Conservation (phyloP, 1,139 yeast species). For the Eremothecium gossypii region DNA sequence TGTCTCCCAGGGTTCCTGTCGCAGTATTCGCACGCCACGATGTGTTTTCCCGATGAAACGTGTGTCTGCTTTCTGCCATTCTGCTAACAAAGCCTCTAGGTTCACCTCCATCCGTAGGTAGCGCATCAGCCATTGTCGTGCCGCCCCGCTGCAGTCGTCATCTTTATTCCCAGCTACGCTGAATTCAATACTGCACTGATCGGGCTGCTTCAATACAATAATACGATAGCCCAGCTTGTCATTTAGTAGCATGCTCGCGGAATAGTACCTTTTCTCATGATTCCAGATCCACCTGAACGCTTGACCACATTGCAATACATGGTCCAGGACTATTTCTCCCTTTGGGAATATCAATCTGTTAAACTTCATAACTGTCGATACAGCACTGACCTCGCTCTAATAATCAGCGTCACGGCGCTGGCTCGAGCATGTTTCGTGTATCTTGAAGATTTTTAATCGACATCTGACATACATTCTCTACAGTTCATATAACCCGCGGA, state of each 20-base stretch:
- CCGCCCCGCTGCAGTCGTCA: slow-evolving; percentile 24
- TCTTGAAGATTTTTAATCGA: too few species aligned
- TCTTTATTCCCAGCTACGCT: slow-evolving; percentile 11
- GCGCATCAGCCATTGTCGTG: slow-evolving; percentile 35
- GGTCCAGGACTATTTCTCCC: slow-evolving; percentile 50
- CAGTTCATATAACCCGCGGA: too few species aligned
- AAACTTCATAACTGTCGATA: background rate
- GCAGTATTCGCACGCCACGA: slow-evolving; percentile 67
- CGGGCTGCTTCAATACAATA: slow-evolving; percentile 32
- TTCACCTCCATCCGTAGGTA: slow-evolving; percentile 62
- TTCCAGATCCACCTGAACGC: slow-evolving; percentile 42
- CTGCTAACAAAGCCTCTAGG: slow-evolving; percentile 42
- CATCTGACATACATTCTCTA: too few species aligned
- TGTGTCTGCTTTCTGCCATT: slow-evolving; percentile 55
- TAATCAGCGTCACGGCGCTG: too few species aligned
- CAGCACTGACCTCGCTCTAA: too few species aligned
- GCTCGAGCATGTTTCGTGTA: too few species aligned
- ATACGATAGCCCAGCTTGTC: slow-evolving; percentile 17
- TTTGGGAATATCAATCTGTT: slow-evolving; percentile 5
- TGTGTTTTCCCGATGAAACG: slow-evolving; percentile 33
- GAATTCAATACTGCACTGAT: slow-evolving; percentile 17
- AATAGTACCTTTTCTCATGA: slow-evolving; percentile 15
- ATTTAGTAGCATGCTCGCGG: slow-evolving; percentile 19
- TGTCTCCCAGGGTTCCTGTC: slow-evolving; percentile 98
- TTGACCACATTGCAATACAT: slow-evolving; percentile 83